Conservation (phyloP, 2,329 filamentous ascomycete genomes). For the Blumeria hordei region DNA sequence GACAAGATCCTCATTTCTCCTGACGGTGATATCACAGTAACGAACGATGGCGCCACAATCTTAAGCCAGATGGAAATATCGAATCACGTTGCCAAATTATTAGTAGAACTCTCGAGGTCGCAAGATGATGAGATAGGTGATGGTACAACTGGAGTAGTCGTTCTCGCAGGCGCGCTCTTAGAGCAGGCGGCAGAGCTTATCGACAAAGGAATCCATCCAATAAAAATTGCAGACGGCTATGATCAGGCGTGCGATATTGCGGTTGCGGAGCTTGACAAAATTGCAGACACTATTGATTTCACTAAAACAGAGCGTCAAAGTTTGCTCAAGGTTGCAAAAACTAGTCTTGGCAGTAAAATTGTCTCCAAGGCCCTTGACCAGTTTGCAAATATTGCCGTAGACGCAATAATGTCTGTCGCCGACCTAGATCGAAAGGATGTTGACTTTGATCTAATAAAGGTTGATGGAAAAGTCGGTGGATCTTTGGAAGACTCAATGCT, state of each 20-base stretch:
- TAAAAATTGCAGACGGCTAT: slow-evolving; percentile 94
- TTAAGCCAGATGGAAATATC: slow-evolving; percentile 96
- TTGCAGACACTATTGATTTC: slow-evolving; percentile 81
- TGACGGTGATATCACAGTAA: slow-evolving; percentile 96
- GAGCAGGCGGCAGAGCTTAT: slow-evolving; percentile 96
- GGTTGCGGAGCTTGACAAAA: slow-evolving; percentile 72
- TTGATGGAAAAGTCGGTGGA: slow-evolving; percentile 93
- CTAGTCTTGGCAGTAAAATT: slow-evolving; percentile 93
- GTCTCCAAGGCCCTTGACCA: slow-evolving; percentile 97
- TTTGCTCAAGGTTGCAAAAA: slow-evolving; percentile 83
- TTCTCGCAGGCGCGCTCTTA: slow-evolving; percentile 76
- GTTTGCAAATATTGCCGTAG: slow-evolving; percentile 90
- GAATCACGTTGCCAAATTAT: slow-evolving; percentile 90
- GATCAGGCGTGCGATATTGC: slow-evolving; percentile 95
- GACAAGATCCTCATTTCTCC: slow-evolving; percentile 99
- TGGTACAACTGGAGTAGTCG: slow-evolving; percentile 91
- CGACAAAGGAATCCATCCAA: slow-evolving; percentile 98
- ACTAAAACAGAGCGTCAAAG: slow-evolving; percentile 57
- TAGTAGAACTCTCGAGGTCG: slow-evolving; percentile 93
- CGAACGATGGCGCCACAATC: slow-evolving; percentile 96
- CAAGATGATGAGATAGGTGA: slow-evolving; percentile 98
- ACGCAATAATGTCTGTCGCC: slow-evolving; percentile 87
- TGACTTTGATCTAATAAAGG: slow-evolving; percentile 97
- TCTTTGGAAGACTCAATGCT: slow-evolving; percentile 79
- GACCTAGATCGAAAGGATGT: slow-evolving; percentile 93